Base-by-base conservation (phyloP, 306 rosid genomes). In the Acacia confusa region DNA sequence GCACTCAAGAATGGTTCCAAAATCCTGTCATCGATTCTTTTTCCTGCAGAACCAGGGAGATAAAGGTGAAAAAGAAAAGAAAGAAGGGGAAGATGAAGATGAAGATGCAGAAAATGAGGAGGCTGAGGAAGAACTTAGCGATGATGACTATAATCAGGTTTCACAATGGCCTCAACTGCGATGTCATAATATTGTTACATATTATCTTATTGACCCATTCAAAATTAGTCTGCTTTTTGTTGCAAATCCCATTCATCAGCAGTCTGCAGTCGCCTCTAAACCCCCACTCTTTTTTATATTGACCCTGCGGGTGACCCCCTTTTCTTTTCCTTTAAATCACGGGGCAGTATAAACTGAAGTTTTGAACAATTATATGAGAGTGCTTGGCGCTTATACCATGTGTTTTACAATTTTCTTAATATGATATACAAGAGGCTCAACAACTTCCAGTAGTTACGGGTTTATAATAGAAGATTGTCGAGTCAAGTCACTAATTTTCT, bases 71-170 rank as follows among this genome's bases (percentile, higher is more conserved):
- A 63, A 84, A 30, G 85, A 86, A 74, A 74, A 86, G 76, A 74
- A 86, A 78, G 85, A 72, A 15, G 86, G 77, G 14, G 92, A 84
- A 60, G 50, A 83, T 82, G 92, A 82, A 82, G 84, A 87, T 14
- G 90, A 78, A 50, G 52, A 70, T 63, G 83, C 22, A 64, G 90
- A 85, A 61, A 76, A 79, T 3, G 87, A 77, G 16, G 84, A 84
- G 22, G 72, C 6, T 1, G 86, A 82, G 4, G 94, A 72, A 43
- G 86, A 79, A 43, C 48, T 77, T 20, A 75, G 80, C 15, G 92
- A 84, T 38, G 90, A 84, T 82, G 92, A 90, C 84, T 88, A 91
- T 78, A 66, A 78, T 77, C 83, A 85, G 94, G 94, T 90, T 85
- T 69, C 44, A 44, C 16, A 16, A n/a, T 77, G 69, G 44, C 82